Conservation (phyloP, 2,329 filamentous ascomycete species). For the Dothiorella sarmentorum region DNA sequence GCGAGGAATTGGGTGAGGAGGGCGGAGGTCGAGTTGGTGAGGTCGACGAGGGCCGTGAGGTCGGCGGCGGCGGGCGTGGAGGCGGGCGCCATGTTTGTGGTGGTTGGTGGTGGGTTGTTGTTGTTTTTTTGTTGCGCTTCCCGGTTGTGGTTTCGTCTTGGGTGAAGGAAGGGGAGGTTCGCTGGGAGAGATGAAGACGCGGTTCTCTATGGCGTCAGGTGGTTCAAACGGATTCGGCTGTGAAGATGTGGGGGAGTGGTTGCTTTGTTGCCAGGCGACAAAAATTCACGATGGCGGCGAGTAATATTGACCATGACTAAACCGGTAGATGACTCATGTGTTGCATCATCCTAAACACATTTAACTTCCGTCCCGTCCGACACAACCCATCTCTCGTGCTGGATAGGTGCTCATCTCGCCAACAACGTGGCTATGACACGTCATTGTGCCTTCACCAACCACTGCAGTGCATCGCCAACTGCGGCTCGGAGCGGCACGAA, state of each 20-base stretch:
- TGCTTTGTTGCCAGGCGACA: not conserved
- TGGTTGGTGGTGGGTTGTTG: not conserved
- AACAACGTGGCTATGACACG: too few species aligned
- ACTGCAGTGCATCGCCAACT: not conserved
- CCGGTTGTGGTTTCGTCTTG: not conserved
- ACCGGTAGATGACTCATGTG: not conserved
- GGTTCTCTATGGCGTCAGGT: not conserved
- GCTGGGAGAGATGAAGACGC: not conserved
- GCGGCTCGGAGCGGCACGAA: not conserved
- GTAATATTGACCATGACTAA: not conserved
- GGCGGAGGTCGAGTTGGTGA: slow-evolving; percentile 35
- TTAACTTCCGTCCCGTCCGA: too few species aligned
- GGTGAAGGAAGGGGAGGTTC: not conserved
- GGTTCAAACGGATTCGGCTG: not conserved
- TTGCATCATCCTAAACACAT: not conserved
- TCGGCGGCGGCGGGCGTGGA: slow-evolving; percentile 18
- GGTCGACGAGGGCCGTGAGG: slow-evolving; percentile 30
- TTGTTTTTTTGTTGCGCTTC: not conserved
- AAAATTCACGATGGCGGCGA: not conserved
- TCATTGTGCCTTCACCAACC: too few species aligned
- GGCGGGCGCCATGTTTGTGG: slow-evolving; percentile 2
- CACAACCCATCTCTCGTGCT: too few species aligned
- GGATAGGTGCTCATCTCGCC: too few species aligned
- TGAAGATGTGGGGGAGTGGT: not conserved
- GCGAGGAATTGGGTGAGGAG: slow-evolving; percentile 34